Percentiles rank a stretch among this genome's conserved stretches.
Evolutionary conservation across 495 filamentous ascomycete species (phyloP).

Genomic region (Trichoderma gamsii): DNA sequence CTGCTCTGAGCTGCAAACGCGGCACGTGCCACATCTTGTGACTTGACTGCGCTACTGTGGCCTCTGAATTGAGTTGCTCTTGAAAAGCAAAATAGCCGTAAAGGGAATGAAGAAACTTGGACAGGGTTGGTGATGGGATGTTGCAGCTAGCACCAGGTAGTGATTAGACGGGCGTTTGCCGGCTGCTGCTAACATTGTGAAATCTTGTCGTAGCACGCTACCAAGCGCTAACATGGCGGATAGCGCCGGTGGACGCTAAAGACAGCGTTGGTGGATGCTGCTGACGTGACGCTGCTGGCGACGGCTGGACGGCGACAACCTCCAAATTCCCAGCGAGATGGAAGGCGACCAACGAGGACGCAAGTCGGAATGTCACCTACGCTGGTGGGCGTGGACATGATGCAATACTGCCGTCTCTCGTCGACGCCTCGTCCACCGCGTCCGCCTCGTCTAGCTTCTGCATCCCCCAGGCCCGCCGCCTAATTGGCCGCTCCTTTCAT

Average conservation of each 20-base stretch:
- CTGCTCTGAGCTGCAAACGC: background rate
- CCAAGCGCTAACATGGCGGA: background rate
- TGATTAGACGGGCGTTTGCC: background rate
- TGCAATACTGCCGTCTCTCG: background rate
- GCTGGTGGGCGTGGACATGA: too few relatives aligned
- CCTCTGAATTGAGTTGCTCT: background rate
- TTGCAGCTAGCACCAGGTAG: background rate
- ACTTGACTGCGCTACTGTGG: background rate
- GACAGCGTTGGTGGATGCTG: background rate
- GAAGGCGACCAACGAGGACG: background rate
- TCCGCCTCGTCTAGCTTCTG: background rate
- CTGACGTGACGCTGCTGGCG: constrained; percentile 9
- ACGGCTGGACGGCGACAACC: background rate
- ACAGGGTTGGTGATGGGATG: background rate
- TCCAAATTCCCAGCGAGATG: background rate
- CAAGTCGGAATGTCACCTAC: background rate
- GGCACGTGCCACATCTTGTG: constrained; percentile 13
- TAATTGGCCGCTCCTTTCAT: background rate
- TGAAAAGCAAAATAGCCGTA: background rate
- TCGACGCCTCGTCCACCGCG: background rate
- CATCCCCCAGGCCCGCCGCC: background rate
- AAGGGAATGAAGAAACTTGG: background rate
- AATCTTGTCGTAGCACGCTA: background rate
- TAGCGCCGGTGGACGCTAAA: background rate
- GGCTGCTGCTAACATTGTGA: background rate